Base-by-base conservation (phyloP, 108 stramenopile genomes). In the Cyclostephanos tholiformis region DNA sequence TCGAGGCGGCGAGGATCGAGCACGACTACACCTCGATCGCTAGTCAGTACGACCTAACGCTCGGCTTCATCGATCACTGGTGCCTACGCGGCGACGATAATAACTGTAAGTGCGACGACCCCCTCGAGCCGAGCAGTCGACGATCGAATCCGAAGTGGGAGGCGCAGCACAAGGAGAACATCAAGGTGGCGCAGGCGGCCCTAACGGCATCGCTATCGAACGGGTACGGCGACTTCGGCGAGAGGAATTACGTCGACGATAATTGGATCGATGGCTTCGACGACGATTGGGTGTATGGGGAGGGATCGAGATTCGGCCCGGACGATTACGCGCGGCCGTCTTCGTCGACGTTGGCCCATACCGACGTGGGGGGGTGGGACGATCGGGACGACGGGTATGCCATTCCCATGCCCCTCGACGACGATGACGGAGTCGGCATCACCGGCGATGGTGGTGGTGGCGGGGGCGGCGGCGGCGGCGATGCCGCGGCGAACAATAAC, bases 11-110 rank as follows among this genome's bases (percentile, higher is more conserved):
- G 14, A 52, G 73, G n/a, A 72, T 80, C 32, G 22, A 50, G 32
- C 72, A 85, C 49, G 85, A 91, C 65, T 91, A 85, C 61, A 38
- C 77, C 46, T 41, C 51, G 49, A 69, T 90, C 36, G 57, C 71
- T 19, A 62, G 63, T 61, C 63, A 82, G 48, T 88, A 87, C 55
- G 82, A 87, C 61, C 70, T 91, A 2, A 82, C 85, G 36, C 72
- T 82, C n/a, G 65, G 79, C 27, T 66, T 81, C 23, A 84, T 91
- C 61, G 84, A 86, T 80, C 87, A 91, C 38, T 91, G 90, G 90
- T 91, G 84, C 63, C 68, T 88, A 2, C 69, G 60, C 46, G 88
- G 87, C 14, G 84, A 76, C 26, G 83, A 88, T 43, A 59, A 69
- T 32, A 48, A 59, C 8, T 91, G 90, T 52, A 13, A 50, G 13